phyloP scores from a whole-genome alignment of 2,329 filamentous ascomycete species.

The Stemphylium beticola region DNA sequence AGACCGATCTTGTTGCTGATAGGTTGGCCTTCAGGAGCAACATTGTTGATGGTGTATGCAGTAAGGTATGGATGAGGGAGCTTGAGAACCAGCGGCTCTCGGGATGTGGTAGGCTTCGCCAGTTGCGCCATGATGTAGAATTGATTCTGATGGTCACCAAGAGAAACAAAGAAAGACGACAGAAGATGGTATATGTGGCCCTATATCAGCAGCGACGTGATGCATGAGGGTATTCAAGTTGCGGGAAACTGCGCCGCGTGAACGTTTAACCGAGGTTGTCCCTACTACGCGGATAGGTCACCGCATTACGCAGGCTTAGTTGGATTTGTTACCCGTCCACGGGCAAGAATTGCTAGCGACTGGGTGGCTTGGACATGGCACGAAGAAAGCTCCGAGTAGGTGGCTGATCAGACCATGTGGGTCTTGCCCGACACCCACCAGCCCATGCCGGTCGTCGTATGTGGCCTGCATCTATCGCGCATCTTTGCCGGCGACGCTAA shows the following conservation, averaged over 20 bases:
- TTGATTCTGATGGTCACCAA: conserved; percentile 1
- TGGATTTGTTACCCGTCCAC: conserved; percentile 21
- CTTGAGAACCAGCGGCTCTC: conserved; percentile 39
- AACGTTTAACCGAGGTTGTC: conserved; percentile 36
- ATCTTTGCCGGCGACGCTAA: conserved; percentile 17
- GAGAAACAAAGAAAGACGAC: not conserved
- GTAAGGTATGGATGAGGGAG: conserved; percentile 49
- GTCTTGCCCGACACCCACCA: conserved; percentile 20
- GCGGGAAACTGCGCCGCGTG: conserved; percentile 5
- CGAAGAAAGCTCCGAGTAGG: conserved; percentile 27
- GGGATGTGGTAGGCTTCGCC: conserved; percentile 14
- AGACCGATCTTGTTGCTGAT: conserved; percentile 29
- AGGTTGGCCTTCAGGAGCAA: conserved; percentile 27
- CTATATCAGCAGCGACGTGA: conserved; percentile 12
- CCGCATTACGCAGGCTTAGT: conserved; percentile 34
- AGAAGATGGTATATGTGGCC: conserved; percentile 9
- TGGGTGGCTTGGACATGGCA: conserved; percentile 7
- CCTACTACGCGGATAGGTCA: conserved; percentile 12
- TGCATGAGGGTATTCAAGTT: conserved; percentile 15
- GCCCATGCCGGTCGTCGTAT: conserved; percentile 25
- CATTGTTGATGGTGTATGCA: conserved; percentile 38
- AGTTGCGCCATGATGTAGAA: conserved; percentile 29
- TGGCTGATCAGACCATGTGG: conserved; percentile 34
- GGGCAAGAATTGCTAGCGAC: conserved; percentile 4
- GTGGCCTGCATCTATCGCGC: conserved; percentile 6